Percentiles rank a stretch among this genome's conserved stretches.
Evolutionary conservation across 169 alveolate species (phyloP).

Genomic region (Plasmodium relictum): DNA sequence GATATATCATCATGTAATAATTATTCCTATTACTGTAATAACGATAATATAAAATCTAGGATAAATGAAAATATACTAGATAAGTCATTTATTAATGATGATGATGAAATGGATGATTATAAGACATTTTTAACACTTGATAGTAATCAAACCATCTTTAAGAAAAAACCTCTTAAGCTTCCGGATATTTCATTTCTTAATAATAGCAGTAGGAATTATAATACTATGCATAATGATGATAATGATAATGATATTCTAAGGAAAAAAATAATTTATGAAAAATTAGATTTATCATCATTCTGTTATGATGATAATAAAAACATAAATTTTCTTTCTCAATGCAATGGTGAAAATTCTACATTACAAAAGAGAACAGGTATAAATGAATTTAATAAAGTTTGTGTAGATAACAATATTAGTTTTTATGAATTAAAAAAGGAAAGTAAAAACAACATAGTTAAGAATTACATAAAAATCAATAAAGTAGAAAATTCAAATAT

Average conservation of each 20-base stretch:
- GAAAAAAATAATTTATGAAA: constrained; percentile 54
- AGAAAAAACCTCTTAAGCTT: constrained; percentile 56
- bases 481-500: constrained; percentile 30
- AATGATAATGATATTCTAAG: background rate
- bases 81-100: constrained; percentile 24
- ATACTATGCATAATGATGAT: background rate
- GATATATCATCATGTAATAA: background rate
- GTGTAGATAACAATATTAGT: constrained; percentile 13
- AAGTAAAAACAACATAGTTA: constrained; percentile 37
- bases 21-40: constrained; percentile 5
- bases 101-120: constrained; percentile 66
- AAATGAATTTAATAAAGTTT: constrained; percentile 6
- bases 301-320: constrained; percentile 16
- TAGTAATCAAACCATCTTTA: constrained; percentile 56
- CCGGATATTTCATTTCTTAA: constrained; percentile 68
- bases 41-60: constrained; percentile 13
- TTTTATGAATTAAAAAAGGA: constrained; percentile 30
- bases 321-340: constrained; percentile 13
- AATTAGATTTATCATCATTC: constrained; percentile 50
- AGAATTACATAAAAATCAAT: constrained; percentile 45
- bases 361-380: constrained; percentile 61
- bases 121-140: constrained; percentile 65
- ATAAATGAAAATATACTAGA: constrained; percentile 5
- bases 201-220: constrained; percentile 34
- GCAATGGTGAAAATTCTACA: constrained; percentile 5